phyloP scores from a whole-genome alignment of 345 rosid species.

The Eucalyptus cloeziana region DNA sequence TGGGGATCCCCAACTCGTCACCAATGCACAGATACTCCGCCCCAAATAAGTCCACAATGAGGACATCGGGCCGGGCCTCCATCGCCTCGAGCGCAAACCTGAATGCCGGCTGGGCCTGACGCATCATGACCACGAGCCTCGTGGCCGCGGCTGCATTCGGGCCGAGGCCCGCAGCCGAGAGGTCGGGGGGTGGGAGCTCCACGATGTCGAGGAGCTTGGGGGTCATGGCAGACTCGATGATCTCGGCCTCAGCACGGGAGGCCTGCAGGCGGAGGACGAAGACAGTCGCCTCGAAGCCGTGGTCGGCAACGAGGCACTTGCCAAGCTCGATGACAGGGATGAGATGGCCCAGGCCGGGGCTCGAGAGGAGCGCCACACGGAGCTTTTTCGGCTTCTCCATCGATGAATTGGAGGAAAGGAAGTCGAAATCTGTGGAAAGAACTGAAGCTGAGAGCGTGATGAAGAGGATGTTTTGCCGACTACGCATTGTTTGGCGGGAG shows the following conservation, averaged over 20 bases:
- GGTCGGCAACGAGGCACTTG: conserved; percentile 18
- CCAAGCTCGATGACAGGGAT: conserved; percentile 48
- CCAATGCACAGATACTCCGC: conserved; percentile 13
- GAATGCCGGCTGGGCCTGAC: conserved; percentile 10
- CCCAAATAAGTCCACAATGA: conserved; percentile 42
- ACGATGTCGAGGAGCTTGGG: conserved; percentile 5
- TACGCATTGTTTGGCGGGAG: not conserved
- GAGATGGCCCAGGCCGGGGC: conserved; percentile 55
- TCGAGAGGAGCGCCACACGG: conserved; percentile 26
- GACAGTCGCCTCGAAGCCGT: conserved; percentile 20
- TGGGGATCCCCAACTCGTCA: conserved; percentile 23
- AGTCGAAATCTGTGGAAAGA: not conserved
- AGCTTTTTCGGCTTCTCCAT: conserved; percentile 1
- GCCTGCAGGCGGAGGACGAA: conserved; percentile 4
- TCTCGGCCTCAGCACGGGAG: conserved; percentile 12
- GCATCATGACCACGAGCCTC: conserved; percentile 16
- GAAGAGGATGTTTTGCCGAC: not conserved
- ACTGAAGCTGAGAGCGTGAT: not conserved
- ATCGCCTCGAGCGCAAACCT: conserved; percentile 12
- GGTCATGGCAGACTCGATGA: conserved; percentile 1
- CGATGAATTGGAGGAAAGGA: not conserved
- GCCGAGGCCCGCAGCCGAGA: conserved; percentile 7
- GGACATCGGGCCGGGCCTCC: conserved; percentile 16
- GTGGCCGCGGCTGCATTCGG: conserved; percentile 10
- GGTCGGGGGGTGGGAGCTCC: conserved; percentile 14